Percentiles rank a stretch among this genome's conserved stretches.
Conservation (phyloP, 2,329 filamentous ascomycete genomes). For the Fusarium pilosicola region DNA sequence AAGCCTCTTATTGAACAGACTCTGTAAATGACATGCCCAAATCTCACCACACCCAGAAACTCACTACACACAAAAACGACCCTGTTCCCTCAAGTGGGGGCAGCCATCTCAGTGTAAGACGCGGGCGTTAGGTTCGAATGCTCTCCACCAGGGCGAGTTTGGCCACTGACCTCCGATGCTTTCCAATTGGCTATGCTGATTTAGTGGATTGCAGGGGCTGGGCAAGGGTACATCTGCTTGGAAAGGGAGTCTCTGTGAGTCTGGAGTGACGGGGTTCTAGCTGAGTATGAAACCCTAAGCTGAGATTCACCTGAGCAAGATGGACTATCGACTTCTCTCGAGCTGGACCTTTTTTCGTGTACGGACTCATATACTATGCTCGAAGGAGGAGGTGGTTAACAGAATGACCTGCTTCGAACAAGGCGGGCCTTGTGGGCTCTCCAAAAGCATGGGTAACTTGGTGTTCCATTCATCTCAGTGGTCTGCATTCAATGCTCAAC, state of each 20-base stretch:
- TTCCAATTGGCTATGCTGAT: constrained; percentile 23
- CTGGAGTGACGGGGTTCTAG: constrained; percentile 2
- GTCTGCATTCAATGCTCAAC: constrained; percentile 1
- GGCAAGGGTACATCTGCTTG: constrained; percentile 19
- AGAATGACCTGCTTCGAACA: constrained; percentile 29
- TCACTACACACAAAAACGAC: constrained; percentile 12
- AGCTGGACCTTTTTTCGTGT: constrained; percentile 13
- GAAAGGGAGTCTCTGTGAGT: constrained; percentile 16
- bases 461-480: constrained; percentile 32
- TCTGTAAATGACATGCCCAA: constrained; percentile 4
- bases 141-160: constrained; percentile 34
- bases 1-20: constrained; percentile 25
- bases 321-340: not conserved
- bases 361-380: constrained; percentile 31
- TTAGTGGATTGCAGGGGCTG: constrained; percentile 22
- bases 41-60: constrained; percentile 16
- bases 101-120: constrained; percentile 36
- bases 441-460: constrained; percentile 20
- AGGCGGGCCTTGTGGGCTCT: constrained; percentile 32
- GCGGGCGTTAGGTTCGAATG: constrained; percentile 30
- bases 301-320: not conserved
- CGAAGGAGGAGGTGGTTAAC: constrained; percentile 42
- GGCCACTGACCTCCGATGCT: constrained; percentile 15
- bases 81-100: constrained; percentile 30
- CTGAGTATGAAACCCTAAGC: constrained; percentile 15